Evolutionary conservation across 2,329 filamentous ascomycete species (phyloP), one percentile per base, ranked within the genome.

Genomic region (Epichloe bromicola): DNA sequence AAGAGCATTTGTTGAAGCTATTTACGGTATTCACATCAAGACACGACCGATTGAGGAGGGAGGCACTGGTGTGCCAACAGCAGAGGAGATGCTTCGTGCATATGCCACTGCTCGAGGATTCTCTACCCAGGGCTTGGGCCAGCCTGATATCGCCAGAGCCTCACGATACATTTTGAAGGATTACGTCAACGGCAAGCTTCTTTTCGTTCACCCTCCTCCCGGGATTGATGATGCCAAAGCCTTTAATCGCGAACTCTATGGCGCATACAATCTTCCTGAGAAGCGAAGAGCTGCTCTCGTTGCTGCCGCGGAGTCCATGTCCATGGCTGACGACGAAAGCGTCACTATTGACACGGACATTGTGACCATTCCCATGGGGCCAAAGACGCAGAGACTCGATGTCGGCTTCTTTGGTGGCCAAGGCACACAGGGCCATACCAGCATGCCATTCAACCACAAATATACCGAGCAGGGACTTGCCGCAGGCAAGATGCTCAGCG

Each of bases 151-250:
- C 71, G 94, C 89, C 1, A 80, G 93, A 59, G 93, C 93, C 6
- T 89, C 91, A 4, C 80, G 93, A 49, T 86, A 88, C 59, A 77
- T 98, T 15, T 78, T 98, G 26, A 98, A 98, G 66, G 93, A 98
- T 70, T 98, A 97, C 62, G 93, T 98, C 59, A 95, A 85, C 64
- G 93, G 93, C 55, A 97, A 96, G 70, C 78, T 98, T 0, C 78
- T 97, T 5, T 97, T 85, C 71, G 93, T 89, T 58, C 84, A 91
- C 60, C 90, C 93, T 4, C 93, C 93, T 0, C 90, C 90, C 0
- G 71, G 71, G 4, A 77, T 83, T 33, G 79, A 85, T 39, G 86
- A 96, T 58, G 73, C 80, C 1, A 70, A 72, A 46, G 79, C 84
- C 50, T 98, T 97, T 75, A 98, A 98, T 70, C 73, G 75, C 47